Conservation (phyloP, 2,329 filamentous ascomycete species). For the Ilyonectria mors-panacis region DNA sequence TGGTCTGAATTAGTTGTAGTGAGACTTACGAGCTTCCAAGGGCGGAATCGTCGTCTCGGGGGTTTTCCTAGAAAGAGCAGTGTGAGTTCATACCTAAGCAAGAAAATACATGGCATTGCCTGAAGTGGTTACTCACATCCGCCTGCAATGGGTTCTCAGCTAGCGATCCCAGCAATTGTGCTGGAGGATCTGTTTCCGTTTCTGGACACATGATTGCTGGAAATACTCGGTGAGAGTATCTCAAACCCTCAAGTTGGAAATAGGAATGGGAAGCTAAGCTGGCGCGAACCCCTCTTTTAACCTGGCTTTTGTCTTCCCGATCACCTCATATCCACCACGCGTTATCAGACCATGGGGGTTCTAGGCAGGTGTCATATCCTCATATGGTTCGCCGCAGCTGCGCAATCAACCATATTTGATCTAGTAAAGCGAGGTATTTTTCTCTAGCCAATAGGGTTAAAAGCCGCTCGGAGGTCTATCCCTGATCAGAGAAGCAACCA, state of each 20-base stretch:
- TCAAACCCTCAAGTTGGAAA: neutral
- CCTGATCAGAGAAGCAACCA: neutral
- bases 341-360: neutral
- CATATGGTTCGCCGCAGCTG: neutral
- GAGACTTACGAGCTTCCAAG: neutral
- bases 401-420: neutral
- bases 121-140: neutral
- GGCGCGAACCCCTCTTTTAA: neutral
- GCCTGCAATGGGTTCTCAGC: neutral
- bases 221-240: neutral
- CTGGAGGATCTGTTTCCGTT: neutral
- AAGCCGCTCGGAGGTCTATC: neutral
- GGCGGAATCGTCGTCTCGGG: neutral
- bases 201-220: neutral
- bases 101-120: neutral
- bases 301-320: neutral
- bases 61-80: neutral
- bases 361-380: neutral
- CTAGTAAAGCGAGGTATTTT: neutral
- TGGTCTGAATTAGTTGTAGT: neutral
- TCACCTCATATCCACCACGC: neutral
- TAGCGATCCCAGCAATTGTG: neutral
- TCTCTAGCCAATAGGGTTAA: neutral
- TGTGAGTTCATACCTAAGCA: neutral
- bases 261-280: neutral